Evolutionary conservation across 306 rosid species (phyloP).

Genomic region (Erythrophleum fordii): DNA sequence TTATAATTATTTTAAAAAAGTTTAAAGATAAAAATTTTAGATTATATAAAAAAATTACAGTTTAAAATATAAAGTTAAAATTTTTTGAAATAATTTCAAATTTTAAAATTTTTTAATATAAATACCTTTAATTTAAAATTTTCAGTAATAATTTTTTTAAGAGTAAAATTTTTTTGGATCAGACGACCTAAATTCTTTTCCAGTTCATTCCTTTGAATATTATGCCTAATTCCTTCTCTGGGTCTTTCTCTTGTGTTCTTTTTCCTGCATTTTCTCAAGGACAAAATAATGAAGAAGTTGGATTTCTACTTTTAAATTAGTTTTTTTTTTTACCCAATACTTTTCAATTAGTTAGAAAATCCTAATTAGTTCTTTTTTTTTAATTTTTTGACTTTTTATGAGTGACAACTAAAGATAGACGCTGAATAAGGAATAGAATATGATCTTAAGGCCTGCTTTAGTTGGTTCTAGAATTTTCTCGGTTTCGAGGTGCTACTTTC

Average conservation of each 20-base stretch:
- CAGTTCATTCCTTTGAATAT: not conserved
- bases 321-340: no score
- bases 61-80: no score
- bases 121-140: no score
- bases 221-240: not conserved
- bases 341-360: no score
- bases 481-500: not conserved
- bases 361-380: not conserved
- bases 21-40: no score
- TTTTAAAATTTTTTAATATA: no score
- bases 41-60: no score
- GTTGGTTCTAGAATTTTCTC: not conserved
- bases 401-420: not conserved
- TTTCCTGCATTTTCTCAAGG: constrained; percentile 1
- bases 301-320: not conserved
- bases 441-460: not conserved
- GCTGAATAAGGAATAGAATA: not conserved
- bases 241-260: not conserved
- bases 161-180: not conserved
- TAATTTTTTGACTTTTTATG: not conserved
- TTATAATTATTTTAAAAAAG: no score
- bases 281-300: not conserved
- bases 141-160: no score
- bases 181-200: not conserved
- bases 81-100: no score